Base-by-base conservation (phyloP, 345 rosid species). In the Acer saccharum region DNA sequence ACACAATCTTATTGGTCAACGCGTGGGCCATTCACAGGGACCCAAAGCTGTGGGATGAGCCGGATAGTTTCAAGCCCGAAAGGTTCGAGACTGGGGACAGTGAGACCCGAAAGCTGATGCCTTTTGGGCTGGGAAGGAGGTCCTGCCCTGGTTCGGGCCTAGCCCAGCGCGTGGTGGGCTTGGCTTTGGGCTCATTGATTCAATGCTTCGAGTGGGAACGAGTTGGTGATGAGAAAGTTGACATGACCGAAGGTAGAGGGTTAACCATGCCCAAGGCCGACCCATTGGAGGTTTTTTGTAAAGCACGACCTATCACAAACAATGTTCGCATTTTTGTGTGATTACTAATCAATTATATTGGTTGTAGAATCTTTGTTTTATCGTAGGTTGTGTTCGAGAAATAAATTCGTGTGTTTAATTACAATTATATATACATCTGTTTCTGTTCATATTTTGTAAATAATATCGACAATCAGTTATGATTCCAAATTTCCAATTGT, bases 21-120 rank as follows among this genome's bases (percentile, higher is more conserved):
- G 83, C 62, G 0, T 92, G 93, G 92, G 82, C 88, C 1, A 88
- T 92, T 14, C 90, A 90, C 1, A 81, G 92, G 71, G 91, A 90
- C 29, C 88, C 91, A 0, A 39, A 3, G 4, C 0, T 76, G 3
- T 91, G 92, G 91, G 83, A 87, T 0, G 88, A 88, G 13, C 81
- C 93, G 0, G 46, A 50, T 6, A 68, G 64, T 12, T 92, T 90
- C 18, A 83, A 60, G 39, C 94, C 92, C 0, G 91, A 87, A 46
- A 87, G 91, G 71, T 87, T 84, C 32, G 86, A 81, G 9, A 72
- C 39, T 3, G 82, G 14, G 79, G 20, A 20, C 10, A 13, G 11
- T 0, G 67, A 44, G 0, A 84, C 68, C 25, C 69, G 48, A 2
- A 86, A 81, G 75, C 41, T 79, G n/a, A 41, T 84, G 76, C 79